phyloP scores from a whole-genome alignment of 768 basidiomycete genomes.

The Boletus tomentosulus region DNA sequence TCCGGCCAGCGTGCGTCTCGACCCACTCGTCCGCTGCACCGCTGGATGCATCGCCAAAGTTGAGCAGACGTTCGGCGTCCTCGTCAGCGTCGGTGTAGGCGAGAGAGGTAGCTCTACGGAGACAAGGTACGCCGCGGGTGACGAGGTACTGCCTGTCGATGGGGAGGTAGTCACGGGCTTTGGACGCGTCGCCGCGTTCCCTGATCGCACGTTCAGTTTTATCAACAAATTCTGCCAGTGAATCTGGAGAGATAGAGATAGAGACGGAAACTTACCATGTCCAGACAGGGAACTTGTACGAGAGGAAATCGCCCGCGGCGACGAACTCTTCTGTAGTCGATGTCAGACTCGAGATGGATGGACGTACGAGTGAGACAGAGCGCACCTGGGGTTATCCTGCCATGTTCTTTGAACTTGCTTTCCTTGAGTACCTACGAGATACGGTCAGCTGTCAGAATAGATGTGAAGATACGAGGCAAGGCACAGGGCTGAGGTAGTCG shows the following conservation, averaged over 20 bases:
- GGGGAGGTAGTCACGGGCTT: conserved; percentile 90
- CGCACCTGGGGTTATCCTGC: conserved; percentile 89
- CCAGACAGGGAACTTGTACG: conserved; percentile 99
- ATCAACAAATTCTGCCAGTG: background rate
- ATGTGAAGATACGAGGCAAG: conserved; percentile 28
- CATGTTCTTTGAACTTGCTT: conserved; percentile 99
- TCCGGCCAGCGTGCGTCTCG: conserved; percentile 89
- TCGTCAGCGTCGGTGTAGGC: conserved; percentile 96
- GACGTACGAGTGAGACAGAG: conserved; percentile 2
- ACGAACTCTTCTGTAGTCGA: conserved; percentile 84
- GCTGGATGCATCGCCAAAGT: conserved; percentile 64
- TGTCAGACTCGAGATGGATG: conserved; percentile 6
- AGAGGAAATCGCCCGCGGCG: conserved; percentile 93
- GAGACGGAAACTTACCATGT: conserved; percentile 59
- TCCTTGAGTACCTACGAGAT: conserved; percentile 81
- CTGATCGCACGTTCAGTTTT: conserved; percentile 37
- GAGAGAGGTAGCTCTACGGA: conserved; percentile 86
- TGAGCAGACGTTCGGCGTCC: conserved; percentile 89
- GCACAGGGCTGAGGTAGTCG: conserved; percentile 88
- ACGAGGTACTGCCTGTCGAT: conserved; percentile 95
- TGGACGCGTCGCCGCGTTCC: conserved; percentile 89
- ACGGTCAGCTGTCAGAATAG: conserved; percentile 24
- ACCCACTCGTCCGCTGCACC: conserved; percentile 90
- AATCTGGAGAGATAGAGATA: background rate
- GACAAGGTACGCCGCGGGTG: conserved; percentile 93